phyloP scores from a whole-genome alignment of 257 asterid species.

The Eustoma russellianum region DNA sequence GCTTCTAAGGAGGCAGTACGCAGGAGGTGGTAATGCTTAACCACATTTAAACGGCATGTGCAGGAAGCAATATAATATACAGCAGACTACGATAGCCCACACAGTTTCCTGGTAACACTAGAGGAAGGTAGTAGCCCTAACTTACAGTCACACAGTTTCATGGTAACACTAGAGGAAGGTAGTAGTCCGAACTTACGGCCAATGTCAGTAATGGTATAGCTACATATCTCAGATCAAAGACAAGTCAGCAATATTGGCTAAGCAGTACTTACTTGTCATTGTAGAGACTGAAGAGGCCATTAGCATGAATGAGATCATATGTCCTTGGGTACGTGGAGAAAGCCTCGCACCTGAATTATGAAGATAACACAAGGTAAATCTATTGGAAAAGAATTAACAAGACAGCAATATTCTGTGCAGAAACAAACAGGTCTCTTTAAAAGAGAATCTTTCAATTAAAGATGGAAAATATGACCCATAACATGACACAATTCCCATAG shows the following conservation, averaged over 20 bases:
- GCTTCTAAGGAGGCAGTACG: neutral
- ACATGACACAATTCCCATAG: neutral
- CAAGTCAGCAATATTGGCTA: neutral
- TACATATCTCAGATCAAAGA: no score
- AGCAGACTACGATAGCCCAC: neutral
- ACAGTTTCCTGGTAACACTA: no score
- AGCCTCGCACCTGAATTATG: slow-evolving; percentile 71
- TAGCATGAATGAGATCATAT: slow-evolving; percentile 90
- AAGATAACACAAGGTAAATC: slow-evolving; percentile 3
- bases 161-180: no score
- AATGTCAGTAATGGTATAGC: no score
- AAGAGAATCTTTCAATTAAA: no score
- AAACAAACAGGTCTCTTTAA: neutral
- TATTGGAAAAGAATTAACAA: neutral
- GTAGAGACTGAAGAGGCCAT: slow-evolving; percentile 77
- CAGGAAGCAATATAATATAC: neutral
- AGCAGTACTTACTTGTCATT: slow-evolving; percentile 59
- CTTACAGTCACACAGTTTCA: no score
- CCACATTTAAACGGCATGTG: neutral
- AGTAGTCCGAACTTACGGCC: no score
- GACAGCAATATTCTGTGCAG: neutral
- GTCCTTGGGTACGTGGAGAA: slow-evolving; percentile 97
- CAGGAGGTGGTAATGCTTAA: neutral
- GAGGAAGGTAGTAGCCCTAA: no score
- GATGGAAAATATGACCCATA: no score